Evolutionary conservation across 1,284 basidiomycete genomes (phyloP), one percentile per base, ranked within the genome.

Genomic region (Blastosporella zonata): DNA sequence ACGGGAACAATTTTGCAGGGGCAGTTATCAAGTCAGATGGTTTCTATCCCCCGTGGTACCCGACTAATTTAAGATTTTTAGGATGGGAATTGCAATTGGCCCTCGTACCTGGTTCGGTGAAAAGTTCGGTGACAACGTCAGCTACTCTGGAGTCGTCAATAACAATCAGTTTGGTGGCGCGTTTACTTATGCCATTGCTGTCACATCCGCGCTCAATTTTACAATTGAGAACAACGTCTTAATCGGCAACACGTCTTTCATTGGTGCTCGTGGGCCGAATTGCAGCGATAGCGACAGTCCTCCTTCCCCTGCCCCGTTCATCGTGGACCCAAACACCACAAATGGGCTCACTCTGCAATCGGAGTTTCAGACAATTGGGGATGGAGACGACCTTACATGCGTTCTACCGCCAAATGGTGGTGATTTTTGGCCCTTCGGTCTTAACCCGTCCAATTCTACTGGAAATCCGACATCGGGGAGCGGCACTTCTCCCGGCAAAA

Each of bases 21-120:
- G 80, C 75, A 15, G 75, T 89, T 45, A 77, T 88, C 65, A 89
- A 89, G 85, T 87, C 55, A 33, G 79, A 49, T 23, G 13, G 61
- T 12, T 25, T 38, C 10, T 23, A 44, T 55, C 10, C 21, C 15
- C 7, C 39, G 48, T 12, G 29, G 20, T 21, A 53, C n/a, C 43
- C 37, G 47, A 43, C 42, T 49, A 18, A 25, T 31, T 42, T 15
- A 23, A 28, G 12, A 13, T 7, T 34, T 34, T 42, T 54, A 78
- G 86, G 62, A 81, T 89, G 58, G 87, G 83, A 15, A 83, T 90
- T 44, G 84, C 85, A 17, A 78, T 92, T 28, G 90, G 89, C 4
- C 88, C 89, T 7, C 77, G 79, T 15, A 81, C 81, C 3, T 93
- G 90, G 90, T 92, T 90, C 55, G 84, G 82, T 1, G 67, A 78